Evolutionary conservation across 768 basidiomycete species (phyloP).

Genomic region (Lactarius tabidus): DNA sequence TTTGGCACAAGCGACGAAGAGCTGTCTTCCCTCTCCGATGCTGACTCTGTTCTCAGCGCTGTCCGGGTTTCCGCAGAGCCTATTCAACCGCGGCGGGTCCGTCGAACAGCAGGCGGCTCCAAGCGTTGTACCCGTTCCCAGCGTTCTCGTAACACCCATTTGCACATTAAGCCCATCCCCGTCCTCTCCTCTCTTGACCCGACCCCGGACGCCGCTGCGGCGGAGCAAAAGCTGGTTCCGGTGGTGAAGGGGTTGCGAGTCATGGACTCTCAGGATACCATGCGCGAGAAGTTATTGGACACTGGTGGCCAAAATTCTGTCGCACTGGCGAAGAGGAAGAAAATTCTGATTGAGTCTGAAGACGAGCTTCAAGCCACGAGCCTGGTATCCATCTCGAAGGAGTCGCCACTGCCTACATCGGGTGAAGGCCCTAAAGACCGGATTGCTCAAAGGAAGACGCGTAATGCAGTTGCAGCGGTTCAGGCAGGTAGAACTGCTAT

Average conservation of each 20-base stretch:
- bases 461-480: neutral
- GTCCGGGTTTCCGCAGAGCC: slow-evolving; percentile 8
- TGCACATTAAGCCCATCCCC: slow-evolving; percentile 10
- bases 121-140: neutral
- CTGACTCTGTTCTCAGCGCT: slow-evolving; percentile 24
- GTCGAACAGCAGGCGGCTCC: slow-evolving; percentile 2
- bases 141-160: slow-evolving; percentile 11
- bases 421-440: neutral
- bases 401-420: neutral
- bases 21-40: slow-evolving; percentile 36
- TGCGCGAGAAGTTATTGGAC: neutral
- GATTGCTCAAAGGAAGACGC: neutral
- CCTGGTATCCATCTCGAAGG: neutral
- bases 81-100: slow-evolving; percentile 13
- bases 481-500: neutral
- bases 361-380: slow-evolving; percentile 9
- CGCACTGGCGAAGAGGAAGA: slow-evolving; percentile 8
- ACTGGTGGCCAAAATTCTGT: neutral
- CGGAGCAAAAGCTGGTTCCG: slow-evolving; percentile 26
- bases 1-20: slow-evolving; percentile 29
- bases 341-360: slow-evolving; percentile 8
- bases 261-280: slow-evolving; percentile 19
- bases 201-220: slow-evolving; percentile 19
- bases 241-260: slow-evolving; percentile 21
- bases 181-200: neutral